These are phyloP conservation scores for Xylariaceae sp. DNA, from an alignment of 2,329 filamentous ascomycete genomes.

Conservation along the genomic window DNA sequence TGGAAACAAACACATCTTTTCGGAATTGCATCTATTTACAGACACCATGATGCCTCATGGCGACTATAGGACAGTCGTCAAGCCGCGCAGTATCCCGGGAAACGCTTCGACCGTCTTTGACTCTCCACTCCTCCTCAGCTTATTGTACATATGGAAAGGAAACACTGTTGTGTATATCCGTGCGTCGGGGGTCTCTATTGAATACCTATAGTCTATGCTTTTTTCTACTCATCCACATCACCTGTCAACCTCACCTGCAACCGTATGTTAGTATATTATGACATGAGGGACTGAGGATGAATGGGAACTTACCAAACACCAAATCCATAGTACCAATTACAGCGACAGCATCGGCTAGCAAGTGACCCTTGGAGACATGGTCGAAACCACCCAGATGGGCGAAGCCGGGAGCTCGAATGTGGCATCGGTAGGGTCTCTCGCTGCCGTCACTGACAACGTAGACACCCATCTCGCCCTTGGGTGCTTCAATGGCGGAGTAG, in stretches of 20 bases:
- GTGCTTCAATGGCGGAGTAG: conserved; percentile 97
- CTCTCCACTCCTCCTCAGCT: conserved; percentile 13
- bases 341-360: conserved; percentile 93
- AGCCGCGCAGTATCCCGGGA: conserved; percentile 6
- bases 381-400: conserved; percentile 94
- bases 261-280: conserved; percentile 32
- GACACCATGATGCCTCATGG: neutral
- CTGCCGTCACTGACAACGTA: conserved; percentile 94
- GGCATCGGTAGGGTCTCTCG: conserved; percentile 95
- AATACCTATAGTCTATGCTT: conserved; percentile 13
- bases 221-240: conserved; percentile 33
- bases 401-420: conserved; percentile 95
- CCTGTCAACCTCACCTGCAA: conserved; percentile 60
- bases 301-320: conserved; percentile 70
- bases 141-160: conserved; percentile 31
- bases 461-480: conserved; percentile 99
- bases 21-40: no score
- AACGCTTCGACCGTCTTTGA: conserved; percentile 1
- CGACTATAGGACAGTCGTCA: conserved; percentile 7
- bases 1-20: no score
- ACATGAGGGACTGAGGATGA: neutral
- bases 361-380: conserved; percentile 85
- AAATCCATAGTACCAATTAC: conserved; percentile 90
- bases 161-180: conserved; percentile 17
- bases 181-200: conserved; percentile 10